These are phyloP conservation scores for Lepiota brunneoincarnata DNA, from an alignment of 768 basidiomycete genomes.

Conservation along the genomic window DNA sequence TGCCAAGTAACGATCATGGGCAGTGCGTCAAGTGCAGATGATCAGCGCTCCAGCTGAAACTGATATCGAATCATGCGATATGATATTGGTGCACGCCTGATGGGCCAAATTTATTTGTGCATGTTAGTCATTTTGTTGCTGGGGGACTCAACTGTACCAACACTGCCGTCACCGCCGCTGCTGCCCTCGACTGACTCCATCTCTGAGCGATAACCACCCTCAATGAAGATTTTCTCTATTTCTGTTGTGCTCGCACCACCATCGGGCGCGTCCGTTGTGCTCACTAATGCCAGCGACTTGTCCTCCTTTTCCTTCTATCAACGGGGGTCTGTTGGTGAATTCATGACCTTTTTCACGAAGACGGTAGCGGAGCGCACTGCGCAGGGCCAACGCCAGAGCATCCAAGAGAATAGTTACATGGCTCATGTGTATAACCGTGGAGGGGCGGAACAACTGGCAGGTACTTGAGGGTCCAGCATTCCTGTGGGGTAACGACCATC, in stretches of 20 bases:
- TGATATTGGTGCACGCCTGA: no score
- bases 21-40: not conserved
- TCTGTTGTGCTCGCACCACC: constrained; percentile 70
- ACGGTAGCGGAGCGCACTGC: constrained; percentile 88
- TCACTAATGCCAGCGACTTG: constrained; percentile 74
- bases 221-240: constrained; percentile 87
- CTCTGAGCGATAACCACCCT: not conserved
- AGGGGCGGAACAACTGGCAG: constrained; percentile 81
- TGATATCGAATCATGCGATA: no score
- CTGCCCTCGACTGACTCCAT: not conserved
- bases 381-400: constrained; percentile 86
- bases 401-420: constrained; percentile 90
- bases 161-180: not conserved
- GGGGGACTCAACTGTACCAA: not conserved
- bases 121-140: not conserved
- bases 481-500: not conserved
- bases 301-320: constrained; percentile 95
- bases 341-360: constrained; percentile 91
- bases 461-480: constrained; percentile 36
- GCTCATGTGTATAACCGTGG: constrained; percentile 94
- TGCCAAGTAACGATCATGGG: constrained; percentile 1
- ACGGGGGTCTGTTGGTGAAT: constrained; percentile 81
- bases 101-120: not conserved
- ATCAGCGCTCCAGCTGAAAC: no score
- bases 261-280: constrained; percentile 57